Conservation (phyloP, 2,329 filamentous ascomycete species). For the Stagonosporopsis chrysanthemi region DNA sequence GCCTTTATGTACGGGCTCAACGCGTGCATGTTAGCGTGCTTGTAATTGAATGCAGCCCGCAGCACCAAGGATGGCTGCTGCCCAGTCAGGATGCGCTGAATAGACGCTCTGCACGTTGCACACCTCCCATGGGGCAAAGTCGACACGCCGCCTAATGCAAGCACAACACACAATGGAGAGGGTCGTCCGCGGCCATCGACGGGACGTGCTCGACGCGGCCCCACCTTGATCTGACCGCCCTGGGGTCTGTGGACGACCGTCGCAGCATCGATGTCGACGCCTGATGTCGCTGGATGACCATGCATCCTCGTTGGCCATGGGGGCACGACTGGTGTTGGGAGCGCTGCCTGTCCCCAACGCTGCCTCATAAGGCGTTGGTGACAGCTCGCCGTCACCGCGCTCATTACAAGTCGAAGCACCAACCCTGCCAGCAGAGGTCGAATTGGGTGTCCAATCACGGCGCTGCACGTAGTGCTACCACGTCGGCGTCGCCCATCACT, state of each 20-base stretch:
- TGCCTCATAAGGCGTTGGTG: background rate
- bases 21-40: slow-evolving; percentile 23
- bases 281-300: slow-evolving; percentile 8
- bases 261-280: slow-evolving; percentile 2
- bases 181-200: slow-evolving; percentile 14
- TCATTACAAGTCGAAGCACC: slow-evolving; percentile 6
- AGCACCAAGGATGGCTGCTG: slow-evolving; percentile 20
- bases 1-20: slow-evolving; percentile 43
- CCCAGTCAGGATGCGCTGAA: slow-evolving; percentile 18
- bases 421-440: slow-evolving; percentile 7
- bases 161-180: slow-evolving; percentile 19
- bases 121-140: slow-evolving; percentile 19
- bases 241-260: slow-evolving; percentile 5
- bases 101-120: slow-evolving; percentile 20
- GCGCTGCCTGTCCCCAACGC: background rate
- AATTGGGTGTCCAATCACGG: slow-evolving; percentile 27
- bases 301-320: slow-evolving; percentile 13
- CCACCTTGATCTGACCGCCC: slow-evolving; percentile 22
- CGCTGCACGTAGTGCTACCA: slow-evolving; percentile 31
- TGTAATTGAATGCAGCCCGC: slow-evolving; percentile 28
- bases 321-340: slow-evolving; percentile 7
- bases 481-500: slow-evolving; percentile 23
- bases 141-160: slow-evolving; percentile 20
- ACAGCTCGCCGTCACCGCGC: slow-evolving; percentile 1
- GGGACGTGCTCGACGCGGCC: slow-evolving; percentile 18